A percentile compares a stretch with the other conserved stretches of the same genome.
These are phyloP conservation scores for Solanum neorickii DNA, from an alignment of 257 asterid species.

Conservation along the genomic window DNA sequence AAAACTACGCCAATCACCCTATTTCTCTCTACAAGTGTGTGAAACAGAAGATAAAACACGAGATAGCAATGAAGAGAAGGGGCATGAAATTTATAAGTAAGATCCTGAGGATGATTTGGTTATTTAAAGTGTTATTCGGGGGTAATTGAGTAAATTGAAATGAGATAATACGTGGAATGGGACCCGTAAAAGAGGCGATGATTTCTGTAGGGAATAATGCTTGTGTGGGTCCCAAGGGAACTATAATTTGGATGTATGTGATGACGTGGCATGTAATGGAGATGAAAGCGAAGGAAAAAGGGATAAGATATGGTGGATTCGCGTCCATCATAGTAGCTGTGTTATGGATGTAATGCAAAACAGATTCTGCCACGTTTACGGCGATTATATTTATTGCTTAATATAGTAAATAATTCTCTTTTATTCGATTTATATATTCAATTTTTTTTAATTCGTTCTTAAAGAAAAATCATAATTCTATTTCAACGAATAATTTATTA, in stretches of 20 bases:
- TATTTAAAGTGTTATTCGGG: neutral
- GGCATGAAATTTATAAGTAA: slow-evolving; percentile 33
- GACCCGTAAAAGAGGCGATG: slow-evolving; percentile 33
- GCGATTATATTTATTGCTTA: neutral
- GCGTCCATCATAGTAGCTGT: slow-evolving; percentile 12
- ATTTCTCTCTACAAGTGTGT: slow-evolving; percentile 7
- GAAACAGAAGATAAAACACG: slow-evolving; percentile 3
- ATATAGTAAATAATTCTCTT: too few relatives aligned
- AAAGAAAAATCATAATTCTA: too few relatives aligned
- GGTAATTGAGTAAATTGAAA: neutral
- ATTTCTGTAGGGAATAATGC: slow-evolving; percentile 17
- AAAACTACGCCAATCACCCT: neutral
- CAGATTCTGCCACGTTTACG: slow-evolving; percentile 11
- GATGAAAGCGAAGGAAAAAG: slow-evolving; percentile 4
- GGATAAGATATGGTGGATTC: neutral
- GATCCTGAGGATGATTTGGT: slow-evolving; percentile 20
- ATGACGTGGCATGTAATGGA: slow-evolving; percentile 25
- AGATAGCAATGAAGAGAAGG: slow-evolving; percentile 1
- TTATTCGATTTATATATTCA: too few relatives aligned
- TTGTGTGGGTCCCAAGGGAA: slow-evolving; percentile 5
- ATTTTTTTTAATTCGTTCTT: too few relatives aligned
- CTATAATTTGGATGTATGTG: neutral
- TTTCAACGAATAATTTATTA: too few relatives aligned
- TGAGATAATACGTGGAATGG: slow-evolving; percentile 10
- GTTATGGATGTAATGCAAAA: neutral